phyloP scores from a whole-genome alignment of 2,329 filamentous ascomycete genomes.

The Lasiodiplodia hormozganensis region DNA sequence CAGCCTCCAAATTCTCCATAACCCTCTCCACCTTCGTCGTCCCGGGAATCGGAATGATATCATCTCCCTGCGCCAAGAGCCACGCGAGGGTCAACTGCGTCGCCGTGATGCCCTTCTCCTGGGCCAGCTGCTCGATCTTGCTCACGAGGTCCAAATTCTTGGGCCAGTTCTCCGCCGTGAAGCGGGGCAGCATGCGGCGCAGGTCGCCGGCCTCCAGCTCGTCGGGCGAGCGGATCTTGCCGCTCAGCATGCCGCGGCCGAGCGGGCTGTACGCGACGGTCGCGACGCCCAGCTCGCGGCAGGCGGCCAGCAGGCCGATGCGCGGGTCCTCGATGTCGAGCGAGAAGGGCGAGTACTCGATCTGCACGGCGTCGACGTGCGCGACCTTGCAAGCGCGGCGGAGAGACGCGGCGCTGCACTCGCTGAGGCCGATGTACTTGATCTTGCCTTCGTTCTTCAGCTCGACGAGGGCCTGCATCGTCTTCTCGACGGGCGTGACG shows the following conservation, averaged over 20 bases:
- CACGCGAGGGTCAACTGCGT: slow-evolving; percentile 61
- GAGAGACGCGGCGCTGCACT: slow-evolving; percentile 53
- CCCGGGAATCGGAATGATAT: slow-evolving; percentile 64
- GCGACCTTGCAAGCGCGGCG: slow-evolving; percentile 57
- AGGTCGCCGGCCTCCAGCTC: slow-evolving; percentile 51
- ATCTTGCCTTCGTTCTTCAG: slow-evolving; percentile 55
- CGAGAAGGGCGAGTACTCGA: slow-evolving; percentile 60
- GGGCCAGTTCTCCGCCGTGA: slow-evolving; percentile 49
- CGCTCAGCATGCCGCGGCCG: slow-evolving; percentile 40
- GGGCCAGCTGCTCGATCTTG: slow-evolving; percentile 40
- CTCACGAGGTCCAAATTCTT: slow-evolving; percentile 47
- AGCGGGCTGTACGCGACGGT: slow-evolving; percentile 50
- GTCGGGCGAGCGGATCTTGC: slow-evolving; percentile 42
- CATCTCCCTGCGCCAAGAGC: slow-evolving; percentile 48
- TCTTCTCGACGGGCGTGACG: slow-evolving; percentile 56
- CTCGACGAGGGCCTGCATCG: slow-evolving; percentile 56
- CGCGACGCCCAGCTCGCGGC: slow-evolving; percentile 53
- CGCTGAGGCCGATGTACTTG: slow-evolving; percentile 56
- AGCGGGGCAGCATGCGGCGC: slow-evolving; percentile 48
- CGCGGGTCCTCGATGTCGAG: slow-evolving; percentile 44
- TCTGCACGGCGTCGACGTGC: slow-evolving; percentile 57
- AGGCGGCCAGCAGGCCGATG: slow-evolving; percentile 45
- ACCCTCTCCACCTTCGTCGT: slow-evolving; percentile 41
- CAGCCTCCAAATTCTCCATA: slow-evolving; percentile 41
- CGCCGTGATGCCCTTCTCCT: slow-evolving; percentile 60